Evolutionary conservation across 805 yeast genomes (phyloP).

Genomic region (Saccharomycopsis selenospora): DNA sequence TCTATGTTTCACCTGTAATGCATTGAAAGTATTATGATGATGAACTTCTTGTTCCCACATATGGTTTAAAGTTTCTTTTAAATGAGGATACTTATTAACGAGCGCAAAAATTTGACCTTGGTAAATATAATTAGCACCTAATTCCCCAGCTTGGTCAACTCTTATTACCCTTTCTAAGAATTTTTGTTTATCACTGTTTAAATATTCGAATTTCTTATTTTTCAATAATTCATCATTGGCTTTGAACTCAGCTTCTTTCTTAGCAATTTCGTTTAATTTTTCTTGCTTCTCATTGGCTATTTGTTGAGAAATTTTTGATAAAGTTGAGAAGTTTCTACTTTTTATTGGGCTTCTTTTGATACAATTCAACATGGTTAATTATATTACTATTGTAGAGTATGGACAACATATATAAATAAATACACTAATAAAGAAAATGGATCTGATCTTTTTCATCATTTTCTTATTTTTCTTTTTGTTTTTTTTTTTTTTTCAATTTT

Average conservation of each 20-base stretch:
- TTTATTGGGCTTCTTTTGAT: background rate
- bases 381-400: too few species aligned
- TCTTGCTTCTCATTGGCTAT: slow-evolving; percentile 4
- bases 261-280: background rate
- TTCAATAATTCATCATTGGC: slow-evolving; percentile 3
- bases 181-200: slow-evolving; percentile 53
- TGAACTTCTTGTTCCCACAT: slow-evolving; percentile 98
- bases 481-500: too few species aligned
- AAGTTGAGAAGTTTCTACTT: background rate
- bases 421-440: too few species aligned
- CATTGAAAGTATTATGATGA: slow-evolving; percentile 81
- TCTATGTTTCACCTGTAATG: slow-evolving; percentile 63
- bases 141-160: slow-evolving; percentile 97
- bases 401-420: too few species aligned
- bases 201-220: slow-evolving; percentile 24
- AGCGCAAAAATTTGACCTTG: slow-evolving; percentile 82
- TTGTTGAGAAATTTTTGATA: slow-evolving; percentile 6
- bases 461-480: too few species aligned
- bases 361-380: background rate
- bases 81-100: slow-evolving; percentile 59
- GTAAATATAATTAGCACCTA: slow-evolving; percentile 91
- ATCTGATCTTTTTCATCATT: too few species aligned
- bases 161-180: slow-evolving; percentile 69
- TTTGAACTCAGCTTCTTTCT: background rate
- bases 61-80: slow-evolving; percentile 75